phyloP scores from a whole-genome alignment of 306 rosid species.

The Malus fusca region DNA sequence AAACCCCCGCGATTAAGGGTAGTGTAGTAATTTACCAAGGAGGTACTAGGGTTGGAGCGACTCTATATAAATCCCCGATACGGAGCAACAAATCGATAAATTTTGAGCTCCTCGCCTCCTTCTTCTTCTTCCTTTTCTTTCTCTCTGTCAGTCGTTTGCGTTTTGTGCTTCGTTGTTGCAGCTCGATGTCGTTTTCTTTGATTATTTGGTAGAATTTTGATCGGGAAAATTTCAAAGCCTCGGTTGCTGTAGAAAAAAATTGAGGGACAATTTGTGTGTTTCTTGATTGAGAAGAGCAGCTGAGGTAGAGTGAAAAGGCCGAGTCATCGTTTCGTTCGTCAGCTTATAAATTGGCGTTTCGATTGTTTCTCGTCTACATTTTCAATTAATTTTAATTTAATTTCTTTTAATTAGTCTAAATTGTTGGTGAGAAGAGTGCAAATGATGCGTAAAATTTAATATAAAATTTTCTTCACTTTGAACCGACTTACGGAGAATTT shows the following conservation, averaged over 20 bases:
- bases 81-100: no score
- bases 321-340: constrained; percentile 93
- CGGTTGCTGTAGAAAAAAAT: constrained; percentile 7
- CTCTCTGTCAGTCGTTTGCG: background rate
- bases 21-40: background rate
- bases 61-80: background rate
- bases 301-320: constrained; percentile 53
- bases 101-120: background rate
- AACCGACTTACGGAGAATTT: background rate
- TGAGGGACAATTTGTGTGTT: constrained; percentile 30
- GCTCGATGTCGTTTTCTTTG: background rate
- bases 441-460: constrained; percentile 8
- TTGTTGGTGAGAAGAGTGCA: background rate
- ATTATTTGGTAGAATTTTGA: background rate
- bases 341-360: constrained; percentile 42
- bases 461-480: constrained; percentile 1
- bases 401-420: background rate
- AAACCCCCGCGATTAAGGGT: background rate
- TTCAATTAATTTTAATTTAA: background rate
- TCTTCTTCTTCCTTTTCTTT: background rate
- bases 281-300: constrained; percentile 22
- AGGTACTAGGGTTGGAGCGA: constrained; percentile 2
- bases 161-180: background rate
- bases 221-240: constrained; percentile 12
- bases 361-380: constrained; percentile 79